These are phyloP conservation scores for Russula griseocarnosa DNA, from an alignment of 768 basidiomycete species.

Conservation along the genomic window DNA sequence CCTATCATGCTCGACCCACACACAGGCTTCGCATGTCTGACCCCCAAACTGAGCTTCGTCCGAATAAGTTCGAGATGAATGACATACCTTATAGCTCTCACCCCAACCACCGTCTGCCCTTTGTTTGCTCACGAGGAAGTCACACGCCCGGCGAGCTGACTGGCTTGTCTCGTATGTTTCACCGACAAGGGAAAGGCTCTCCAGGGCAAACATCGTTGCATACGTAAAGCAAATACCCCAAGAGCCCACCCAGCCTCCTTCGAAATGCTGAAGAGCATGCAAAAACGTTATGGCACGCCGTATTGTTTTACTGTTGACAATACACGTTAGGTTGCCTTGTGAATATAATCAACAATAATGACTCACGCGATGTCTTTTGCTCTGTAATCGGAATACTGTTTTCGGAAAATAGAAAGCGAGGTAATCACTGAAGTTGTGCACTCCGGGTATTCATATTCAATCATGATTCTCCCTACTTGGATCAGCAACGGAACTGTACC, in stretches of 20 bases:
- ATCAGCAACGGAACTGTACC: neutral
- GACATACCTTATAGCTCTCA: constrained; percentile 86
- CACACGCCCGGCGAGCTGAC: constrained; percentile 67
- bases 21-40: constrained; percentile 81
- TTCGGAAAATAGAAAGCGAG: constrained; percentile 78
- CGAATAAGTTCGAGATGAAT: neutral
- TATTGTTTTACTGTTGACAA: constrained; percentile 52
- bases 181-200: constrained; percentile 83
- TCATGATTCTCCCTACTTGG: constrained; percentile 85
- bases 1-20: constrained; percentile 78
- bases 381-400: constrained; percentile 77
- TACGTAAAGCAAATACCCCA: constrained; percentile 99
- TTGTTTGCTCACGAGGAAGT: constrained; percentile 80
- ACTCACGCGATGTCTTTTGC: constrained; percentile 70
- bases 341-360: neutral
- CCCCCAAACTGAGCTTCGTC: neutral
- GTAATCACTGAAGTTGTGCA: constrained; percentile 97
- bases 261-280: constrained; percentile 69
- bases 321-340: neutral
- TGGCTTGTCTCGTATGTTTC: constrained; percentile 80
- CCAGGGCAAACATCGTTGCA: constrained; percentile 93
- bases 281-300: constrained; percentile 72
- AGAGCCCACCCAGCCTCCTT: constrained; percentile 92
- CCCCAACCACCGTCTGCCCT: constrained; percentile 95
- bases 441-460: constrained; percentile 92